Base-by-base conservation (phyloP, 140 eudicot genomes). In the Anethum foeniculum region DNA sequence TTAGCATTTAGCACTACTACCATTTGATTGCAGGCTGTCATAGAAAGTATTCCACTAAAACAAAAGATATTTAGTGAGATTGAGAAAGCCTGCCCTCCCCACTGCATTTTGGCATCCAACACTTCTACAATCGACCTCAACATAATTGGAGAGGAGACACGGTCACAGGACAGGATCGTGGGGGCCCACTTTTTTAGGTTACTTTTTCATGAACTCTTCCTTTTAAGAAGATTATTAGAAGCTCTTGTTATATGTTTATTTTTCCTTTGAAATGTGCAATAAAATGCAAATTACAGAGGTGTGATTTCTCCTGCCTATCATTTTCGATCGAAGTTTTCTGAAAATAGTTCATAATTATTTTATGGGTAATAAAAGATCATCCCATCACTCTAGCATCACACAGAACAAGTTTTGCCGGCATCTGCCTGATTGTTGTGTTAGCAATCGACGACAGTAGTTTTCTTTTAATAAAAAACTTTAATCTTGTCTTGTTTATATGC, bases 181-280 rank as follows among this genome's bases (percentile, higher is more conserved):
- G 97, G 97, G 52, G 91, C 92, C 46, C 94, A 90, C 86, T 90
- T 92, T 86, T 90, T 92, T 83, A 92, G 97, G 97, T 90, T 69
- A 39, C 12, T 46, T 60, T 60, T 64, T 73, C 44, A 19, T 65
- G 27, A 77, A 75, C 38, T 75, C 78, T 80, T 73, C 69, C 69
- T 77, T 30, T 18, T 36, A n/a, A 76, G 21, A 28, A 73, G 77
- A 41, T 9, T 73, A 25, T 34, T 34, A 34, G 16, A 41, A n/a
- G 34, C 54, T 21, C 19, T 21, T 73, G 47, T 9, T 7, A 44
- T n/a, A 41, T 75, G 1, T 32, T 39, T n/a, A n/a, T 39, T 46
- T 75, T 44, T n/a, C 41, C 60, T 46, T 27, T 12, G 23, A 73
- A 12, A 73, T 16, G 41, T 6, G 76, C 8, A 0, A 7, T 7